Evolutionary conservation across 768 basidiomycete genomes (phyloP).

Genomic region (Calocera cornea): DNA sequence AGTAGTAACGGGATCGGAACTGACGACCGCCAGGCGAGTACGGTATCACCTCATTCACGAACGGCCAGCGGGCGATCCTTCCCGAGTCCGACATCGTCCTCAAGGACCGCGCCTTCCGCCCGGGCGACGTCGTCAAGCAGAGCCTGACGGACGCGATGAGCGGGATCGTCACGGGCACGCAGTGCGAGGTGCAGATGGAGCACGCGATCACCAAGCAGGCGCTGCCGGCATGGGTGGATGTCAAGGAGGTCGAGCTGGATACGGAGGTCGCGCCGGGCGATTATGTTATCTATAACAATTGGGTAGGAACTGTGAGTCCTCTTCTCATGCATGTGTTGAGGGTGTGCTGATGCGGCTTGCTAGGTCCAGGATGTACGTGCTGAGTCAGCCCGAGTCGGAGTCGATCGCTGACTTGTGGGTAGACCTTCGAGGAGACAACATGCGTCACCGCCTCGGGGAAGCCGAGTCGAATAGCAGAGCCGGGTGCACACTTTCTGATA

Average conservation of each 20-base stretch:
- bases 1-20: not conserved
- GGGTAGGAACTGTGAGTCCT: slow-evolving; percentile 67
- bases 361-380: slow-evolving; percentile 62
- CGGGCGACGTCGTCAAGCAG: slow-evolving; percentile 72
- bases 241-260: slow-evolving; percentile 43
- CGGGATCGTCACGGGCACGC: slow-evolving; percentile 55
- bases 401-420: slow-evolving; percentile 5
- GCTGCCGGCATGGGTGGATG: slow-evolving; percentile 49
- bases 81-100: slow-evolving; percentile 54
- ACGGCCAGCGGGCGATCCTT: slow-evolving; percentile 49
- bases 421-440: slow-evolving; percentile 76
- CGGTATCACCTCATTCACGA: slow-evolving; percentile 55
- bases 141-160: slow-evolving; percentile 58
- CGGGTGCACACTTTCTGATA: slow-evolving; percentile 58
- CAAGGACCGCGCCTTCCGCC: slow-evolving; percentile 61
- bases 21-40: slow-evolving; percentile 46
- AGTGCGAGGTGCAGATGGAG: slow-evolving; percentile 51
- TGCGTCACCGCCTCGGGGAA: slow-evolving; percentile 51
- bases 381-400: not conserved
- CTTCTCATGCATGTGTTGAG: slow-evolving; percentile 9
- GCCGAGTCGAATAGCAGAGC: slow-evolving; percentile 60
- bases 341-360: no score
- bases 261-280: slow-evolving; percentile 61
- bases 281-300: slow-evolving; percentile 68
- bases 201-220: slow-evolving; percentile 56